Conservation (phyloP, 1,284 basidiomycete species). For the Porodaedalea pini region DNA sequence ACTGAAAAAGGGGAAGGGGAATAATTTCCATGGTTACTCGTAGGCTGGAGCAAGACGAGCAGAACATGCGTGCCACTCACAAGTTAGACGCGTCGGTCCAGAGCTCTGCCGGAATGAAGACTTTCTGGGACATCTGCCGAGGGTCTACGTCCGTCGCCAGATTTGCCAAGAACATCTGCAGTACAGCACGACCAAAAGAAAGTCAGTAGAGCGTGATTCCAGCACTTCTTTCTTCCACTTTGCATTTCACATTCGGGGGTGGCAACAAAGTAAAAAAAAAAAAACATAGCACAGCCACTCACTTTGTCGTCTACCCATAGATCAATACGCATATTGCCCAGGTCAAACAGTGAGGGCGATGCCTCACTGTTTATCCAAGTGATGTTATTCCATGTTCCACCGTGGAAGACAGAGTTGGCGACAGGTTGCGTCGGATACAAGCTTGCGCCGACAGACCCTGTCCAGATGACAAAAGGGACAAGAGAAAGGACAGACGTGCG, state of each 20-base stretch:
- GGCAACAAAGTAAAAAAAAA: not conserved
- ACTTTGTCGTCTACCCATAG: slow-evolving; percentile 43
- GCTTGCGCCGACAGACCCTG: not conserved
- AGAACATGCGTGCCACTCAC: slow-evolving; percentile 26
- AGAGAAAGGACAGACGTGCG: not conserved
- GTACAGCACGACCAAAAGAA: too few species aligned
- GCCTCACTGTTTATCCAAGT: slow-evolving; percentile 47
- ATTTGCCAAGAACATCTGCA: slow-evolving; percentile 31
- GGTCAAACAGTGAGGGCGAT: slow-evolving; percentile 36
- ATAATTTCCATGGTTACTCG: not conserved
- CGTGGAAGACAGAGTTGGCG: slow-evolving; percentile 28
- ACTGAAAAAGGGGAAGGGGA: slow-evolving; percentile 22
- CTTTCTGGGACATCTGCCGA: slow-evolving; percentile 21
- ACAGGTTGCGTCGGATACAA: slow-evolving; percentile 50
- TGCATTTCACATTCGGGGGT: too few species aligned
- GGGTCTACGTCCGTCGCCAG: slow-evolving; percentile 38
- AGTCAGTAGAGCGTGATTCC: too few species aligned
- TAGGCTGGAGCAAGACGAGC: not conserved
- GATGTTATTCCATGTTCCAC: slow-evolving; percentile 38
- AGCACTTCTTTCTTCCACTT: too few species aligned
- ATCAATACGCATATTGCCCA: slow-evolving; percentile 40
- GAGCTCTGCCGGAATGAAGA: slow-evolving; percentile 31
- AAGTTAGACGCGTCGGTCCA: slow-evolving; percentile 32
- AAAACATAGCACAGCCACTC: slow-evolving; percentile 15
- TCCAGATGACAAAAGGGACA: not conserved